Evolutionary conservation across 1,139 yeast genomes (phyloP), one percentile per base, ranked within the genome.

Genomic region (Suhomyces terraborum): DNA sequence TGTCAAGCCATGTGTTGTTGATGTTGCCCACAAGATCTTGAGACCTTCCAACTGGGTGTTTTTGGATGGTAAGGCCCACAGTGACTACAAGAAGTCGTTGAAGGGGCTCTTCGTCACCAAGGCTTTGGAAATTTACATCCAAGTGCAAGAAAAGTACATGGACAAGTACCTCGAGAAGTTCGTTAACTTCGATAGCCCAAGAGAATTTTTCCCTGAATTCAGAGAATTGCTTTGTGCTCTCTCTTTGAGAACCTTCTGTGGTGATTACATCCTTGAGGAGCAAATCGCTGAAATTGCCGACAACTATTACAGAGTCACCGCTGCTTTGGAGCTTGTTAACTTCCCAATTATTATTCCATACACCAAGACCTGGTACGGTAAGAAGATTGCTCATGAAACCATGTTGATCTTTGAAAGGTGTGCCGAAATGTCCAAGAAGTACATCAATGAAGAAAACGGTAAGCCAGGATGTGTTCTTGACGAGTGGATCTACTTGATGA

Each of bases 11-110:
- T 93, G 98, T 72, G 96, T 93, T 47, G 98, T 93, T 50, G 98
- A 93, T 61, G 98, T 89, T 41, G 98, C 98, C 16, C 74, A 82
- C 52, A 93, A 91, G 69, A 88, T 93, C 53, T 73, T 93, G 58
- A 80, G 98, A 66, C 97, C 98, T 33, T 75, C 93, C 38, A 93
- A 91, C 72, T 93, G 98, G 98, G 98, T 93, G 36, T 93, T 93
- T 64, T 69, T 89, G 58, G 98, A 93, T 60, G 98, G 98, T 53
- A 88, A 89, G 70, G 94, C 82, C 23, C 98, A 93, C 59, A 80
- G 83, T 46, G 98, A 93, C 65, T 93, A 91, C 69, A 82, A 98
- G 66, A 82, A 84, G 61, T 83, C 95, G 14, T 73, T 93, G 58
- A 93, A 93, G 61, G 95, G 96, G 8, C 75, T 93, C 47, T 93